Base-by-base conservation (phyloP, 306 rosid genomes). In the Casuarina equisetifolia region DNA sequence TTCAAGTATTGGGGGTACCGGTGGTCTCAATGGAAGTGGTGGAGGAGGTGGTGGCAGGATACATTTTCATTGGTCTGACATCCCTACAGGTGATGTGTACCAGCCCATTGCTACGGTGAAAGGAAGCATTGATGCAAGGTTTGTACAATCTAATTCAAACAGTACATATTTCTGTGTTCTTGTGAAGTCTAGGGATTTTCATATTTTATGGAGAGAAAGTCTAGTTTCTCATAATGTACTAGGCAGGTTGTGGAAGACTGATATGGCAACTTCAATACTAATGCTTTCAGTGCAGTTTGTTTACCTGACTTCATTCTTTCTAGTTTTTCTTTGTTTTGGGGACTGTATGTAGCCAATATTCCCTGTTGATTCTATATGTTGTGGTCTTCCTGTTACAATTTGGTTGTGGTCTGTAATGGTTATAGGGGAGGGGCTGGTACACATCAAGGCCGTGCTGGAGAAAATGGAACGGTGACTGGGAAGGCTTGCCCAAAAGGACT, bases 21-120 rank as follows among this genome's bases (percentile, higher is more conserved):
- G 96, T 77, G 72, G 82, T 82, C 75, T 78, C 76, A 72, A 74
- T 75, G 97, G 96, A 25, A 76, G 90, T 17, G 99, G 99, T 57
- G 99, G 97, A 45, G 99, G 99, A 13, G 98, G 99, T 79, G 99
- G 99, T 38, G 99, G 99, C 78, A 88, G 98, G 88, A 85, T 96
- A 85, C 99, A 96, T 82, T 92, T 96, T 79, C 98, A 96, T 79
- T 96, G 99, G 99, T 89, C 93, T 45, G 88, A 90, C 82, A 91
- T 96, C 83, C 92, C 99, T 53, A 91, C 90, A 17, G 99, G 99
- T 80, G 98, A 96, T 86, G 93, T 90, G 70, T 96, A 92, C 85
- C 94, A 82, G 94, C 96, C 99, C 76, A 90, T 96, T 82, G 99
- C 99, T 79, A 84, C 51, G 69, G 93, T 96, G 82, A 62, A 86